Percentiles rank a stretch among this genome's conserved stretches.
phyloP scores from a whole-genome alignment of 441 rosid species.

The Populus hybrid region DNA sequence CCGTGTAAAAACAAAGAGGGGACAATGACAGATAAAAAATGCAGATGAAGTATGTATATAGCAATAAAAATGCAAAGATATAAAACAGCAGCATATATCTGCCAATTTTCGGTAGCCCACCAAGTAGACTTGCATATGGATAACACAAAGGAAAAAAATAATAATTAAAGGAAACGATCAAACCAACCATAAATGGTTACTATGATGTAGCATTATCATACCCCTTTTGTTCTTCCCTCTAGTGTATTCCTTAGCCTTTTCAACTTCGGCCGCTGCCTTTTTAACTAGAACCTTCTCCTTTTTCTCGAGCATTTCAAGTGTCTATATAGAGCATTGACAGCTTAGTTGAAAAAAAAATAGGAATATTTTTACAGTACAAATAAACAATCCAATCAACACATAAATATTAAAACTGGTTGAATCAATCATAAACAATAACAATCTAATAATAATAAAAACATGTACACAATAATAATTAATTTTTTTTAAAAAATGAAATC shows the following conservation, averaged over 20 bases:
- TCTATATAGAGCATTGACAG: conserved; percentile 32
- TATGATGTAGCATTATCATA: conserved; percentile 1
- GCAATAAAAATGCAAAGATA: neutral
- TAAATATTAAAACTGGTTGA: too few relatives aligned
- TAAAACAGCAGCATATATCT: neutral
- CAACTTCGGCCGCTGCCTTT: conserved; percentile 78
- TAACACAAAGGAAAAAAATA: neutral
- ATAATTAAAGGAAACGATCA: neutral
- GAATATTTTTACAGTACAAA: neutral
- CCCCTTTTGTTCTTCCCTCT: conserved; percentile 63
- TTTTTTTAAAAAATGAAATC: neutral
- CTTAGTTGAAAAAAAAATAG: neutral
- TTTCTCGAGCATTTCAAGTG: conserved; percentile 94
- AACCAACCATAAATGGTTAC: neutral
- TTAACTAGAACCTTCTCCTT: conserved; percentile 80
- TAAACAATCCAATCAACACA: neutral
- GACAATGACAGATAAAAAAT: neutral
- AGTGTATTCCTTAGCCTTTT: conserved; percentile 70
- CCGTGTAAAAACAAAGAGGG: neutral
- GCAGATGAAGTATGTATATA: neutral
- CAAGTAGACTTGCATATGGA: neutral
- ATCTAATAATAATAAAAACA: neutral
- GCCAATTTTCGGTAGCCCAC: neutral
- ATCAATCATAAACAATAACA: too few relatives aligned
- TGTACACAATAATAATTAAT: too few relatives aligned